Percentiles rank a stretch among this genome's conserved stretches.
phyloP scores from a whole-genome alignment of 768 basidiomycete species.

The Omphalotus guepiniiformis region DNA sequence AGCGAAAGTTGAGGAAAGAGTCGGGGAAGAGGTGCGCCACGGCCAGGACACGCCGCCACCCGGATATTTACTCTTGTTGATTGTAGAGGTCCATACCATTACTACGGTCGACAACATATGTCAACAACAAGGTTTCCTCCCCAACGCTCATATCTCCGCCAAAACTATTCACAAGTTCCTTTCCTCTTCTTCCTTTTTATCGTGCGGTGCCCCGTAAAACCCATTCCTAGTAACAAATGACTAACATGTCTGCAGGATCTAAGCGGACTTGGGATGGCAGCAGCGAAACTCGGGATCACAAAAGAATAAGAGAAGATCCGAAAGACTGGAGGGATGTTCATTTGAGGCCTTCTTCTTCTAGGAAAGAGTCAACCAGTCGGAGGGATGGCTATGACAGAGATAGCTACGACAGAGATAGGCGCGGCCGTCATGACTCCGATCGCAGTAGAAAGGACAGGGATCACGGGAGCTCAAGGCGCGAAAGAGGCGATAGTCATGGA shows the following conservation, averaged over 20 bases:
- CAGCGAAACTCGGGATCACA: constrained; percentile 35
- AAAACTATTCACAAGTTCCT: not conserved
- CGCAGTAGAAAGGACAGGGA: constrained; percentile 25
- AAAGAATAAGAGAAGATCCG: constrained; percentile 54
- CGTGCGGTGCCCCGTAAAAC: constrained; percentile 11
- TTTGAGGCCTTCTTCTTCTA: constrained; percentile 37
- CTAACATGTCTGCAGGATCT: constrained; percentile 81
- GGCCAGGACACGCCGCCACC: too few species aligned
- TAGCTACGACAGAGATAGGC: constrained; percentile 25
- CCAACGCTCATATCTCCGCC: not conserved
- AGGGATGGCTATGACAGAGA: constrained; percentile 34
- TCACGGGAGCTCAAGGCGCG: constrained; percentile 25
- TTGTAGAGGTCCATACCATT: too few species aligned
- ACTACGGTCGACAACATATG: too few species aligned
- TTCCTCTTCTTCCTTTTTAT: constrained; percentile 1
- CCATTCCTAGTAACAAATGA: constrained; percentile 39
- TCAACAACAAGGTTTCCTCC: not conserved
- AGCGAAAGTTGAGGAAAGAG: too few species aligned
- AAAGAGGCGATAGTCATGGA: constrained; percentile 32
- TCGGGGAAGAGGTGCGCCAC: too few species aligned
- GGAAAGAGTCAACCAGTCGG: constrained; percentile 25
- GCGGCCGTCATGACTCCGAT: constrained; percentile 29
- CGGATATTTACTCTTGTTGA: too few species aligned
- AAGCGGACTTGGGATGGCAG: constrained; percentile 74
- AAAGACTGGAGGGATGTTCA: constrained; percentile 72